A percentile compares a stretch with the other conserved stretches of the same genome.
Evolutionary conservation across 768 basidiomycete species (phyloP).

Genomic region (Suillus paluster): DNA sequence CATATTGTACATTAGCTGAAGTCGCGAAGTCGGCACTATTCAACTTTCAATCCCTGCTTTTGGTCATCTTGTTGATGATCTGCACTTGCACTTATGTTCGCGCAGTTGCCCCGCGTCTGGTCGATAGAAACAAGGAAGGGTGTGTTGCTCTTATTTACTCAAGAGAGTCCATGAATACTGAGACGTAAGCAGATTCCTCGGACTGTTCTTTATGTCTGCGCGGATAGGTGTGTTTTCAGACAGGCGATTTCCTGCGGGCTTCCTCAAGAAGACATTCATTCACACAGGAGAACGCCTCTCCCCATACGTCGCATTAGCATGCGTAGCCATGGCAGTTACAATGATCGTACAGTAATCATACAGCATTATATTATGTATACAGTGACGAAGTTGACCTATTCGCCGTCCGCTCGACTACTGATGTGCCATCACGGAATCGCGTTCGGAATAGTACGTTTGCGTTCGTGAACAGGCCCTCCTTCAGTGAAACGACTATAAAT

Average conservation of each 20-base stretch:
- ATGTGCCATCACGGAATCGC: slow-evolving; percentile 92
- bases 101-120: slow-evolving; percentile 83
- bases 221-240: slow-evolving; percentile 77
- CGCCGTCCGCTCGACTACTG: slow-evolving; percentile 81
- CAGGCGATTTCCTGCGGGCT: background rate
- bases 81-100: slow-evolving; percentile 98
- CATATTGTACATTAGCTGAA: background rate
- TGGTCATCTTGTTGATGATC: slow-evolving; percentile 90
- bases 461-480: slow-evolving; percentile 97
- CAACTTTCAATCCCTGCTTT: slow-evolving; percentile 95
- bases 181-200: slow-evolving; percentile 67
- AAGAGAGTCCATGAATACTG: slow-evolving; percentile 4
- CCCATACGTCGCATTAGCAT: slow-evolving; percentile 93
- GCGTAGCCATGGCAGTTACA: slow-evolving; percentile 88
- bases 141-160: slow-evolving; percentile 38
- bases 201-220: slow-evolving; percentile 94
- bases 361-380: slow-evolving; percentile 28
- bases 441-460: slow-evolving; percentile 96
- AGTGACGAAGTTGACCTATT: slow-evolving; percentile 60
- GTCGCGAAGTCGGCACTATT: slow-evolving; percentile 83
- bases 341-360: slow-evolving; percentile 51
- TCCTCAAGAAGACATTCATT: slow-evolving; percentile 5
- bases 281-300: slow-evolving; percentile 87
- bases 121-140: slow-evolving; percentile 97
- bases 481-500: slow-evolving; percentile 96